phyloP scores from a whole-genome alignment of 2,329 filamentous ascomycete genomes.

The Septoria petroselini region DNA sequence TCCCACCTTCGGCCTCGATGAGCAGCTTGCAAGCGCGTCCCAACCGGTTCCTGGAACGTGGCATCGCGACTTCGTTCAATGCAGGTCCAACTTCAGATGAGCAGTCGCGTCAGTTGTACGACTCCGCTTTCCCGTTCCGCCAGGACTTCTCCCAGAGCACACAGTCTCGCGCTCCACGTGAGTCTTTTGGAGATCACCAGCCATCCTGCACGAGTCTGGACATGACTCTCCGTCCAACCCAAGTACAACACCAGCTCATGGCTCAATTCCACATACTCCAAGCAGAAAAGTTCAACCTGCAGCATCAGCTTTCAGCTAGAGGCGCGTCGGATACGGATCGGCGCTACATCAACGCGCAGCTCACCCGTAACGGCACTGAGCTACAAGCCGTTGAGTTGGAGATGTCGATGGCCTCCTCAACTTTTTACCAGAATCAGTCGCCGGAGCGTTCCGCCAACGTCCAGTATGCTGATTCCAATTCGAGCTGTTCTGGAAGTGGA shows the following conservation, averaged over 20 bases:
- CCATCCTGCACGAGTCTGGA: too few species aligned
- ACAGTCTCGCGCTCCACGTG: too few species aligned
- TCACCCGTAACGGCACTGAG: constrained; percentile 8
- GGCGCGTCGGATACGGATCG: not conserved
- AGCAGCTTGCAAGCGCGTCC: constrained; percentile 8
- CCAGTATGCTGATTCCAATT: constrained; percentile 1
- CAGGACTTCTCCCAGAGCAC: too few species aligned
- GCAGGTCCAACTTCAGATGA: not conserved
- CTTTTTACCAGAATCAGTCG: constrained; percentile 1
- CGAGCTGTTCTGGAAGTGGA: constrained; percentile 9
- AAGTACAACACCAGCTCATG: constrained; percentile 4
- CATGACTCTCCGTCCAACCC: too few species aligned
- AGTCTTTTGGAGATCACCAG: too few species aligned
- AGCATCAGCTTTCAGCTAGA: constrained; percentile 1
- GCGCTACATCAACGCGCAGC: constrained; percentile 12
- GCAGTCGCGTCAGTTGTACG: too few species aligned
- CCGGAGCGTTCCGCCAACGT: constrained; percentile 17
- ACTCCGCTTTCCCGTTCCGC: too few species aligned
- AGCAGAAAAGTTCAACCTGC: constrained; percentile 16
- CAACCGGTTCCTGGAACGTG: not conserved
- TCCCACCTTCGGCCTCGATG: constrained; percentile 15
- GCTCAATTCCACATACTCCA: constrained; percentile 16
- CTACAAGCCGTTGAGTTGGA: constrained; percentile 13
- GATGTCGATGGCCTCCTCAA: not conserved
- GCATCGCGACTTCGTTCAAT: not conserved